Conservation (phyloP, 108 stramenopile species). For the Cyclotella distinguenda region DNA sequence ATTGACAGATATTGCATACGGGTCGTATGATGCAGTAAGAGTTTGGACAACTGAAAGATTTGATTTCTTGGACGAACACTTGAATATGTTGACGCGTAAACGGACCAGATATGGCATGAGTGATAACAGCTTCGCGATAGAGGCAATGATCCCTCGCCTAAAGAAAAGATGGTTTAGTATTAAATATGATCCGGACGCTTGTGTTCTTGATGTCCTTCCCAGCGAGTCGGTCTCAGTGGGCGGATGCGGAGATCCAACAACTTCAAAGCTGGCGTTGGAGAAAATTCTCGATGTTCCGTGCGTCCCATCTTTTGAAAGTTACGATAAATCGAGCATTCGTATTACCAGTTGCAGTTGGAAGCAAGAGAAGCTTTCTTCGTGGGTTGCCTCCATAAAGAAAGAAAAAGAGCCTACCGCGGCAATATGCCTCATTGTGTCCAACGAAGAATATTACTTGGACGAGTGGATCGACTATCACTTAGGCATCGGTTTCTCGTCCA, state of each 20-base stretch:
- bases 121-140: constrained; percentile 1
- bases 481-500: constrained; percentile 49
- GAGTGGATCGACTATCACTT: constrained; percentile 65
- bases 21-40: constrained; percentile 42
- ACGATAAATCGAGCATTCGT: not conserved
- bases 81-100: constrained; percentile 4
- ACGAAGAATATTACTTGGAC: constrained; percentile 49
- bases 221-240: constrained; percentile 3
- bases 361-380: not conserved
- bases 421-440: constrained; percentile 18
- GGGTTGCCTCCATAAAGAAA: not conserved
- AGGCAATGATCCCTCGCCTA: not conserved
- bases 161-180: not conserved
- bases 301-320: not conserved
- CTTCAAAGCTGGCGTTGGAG: not conserved
- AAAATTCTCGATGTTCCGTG: constrained; percentile 2
- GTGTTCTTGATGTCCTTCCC: constrained; percentile 3
- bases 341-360: constrained; percentile 3
- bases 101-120: not conserved
- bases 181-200: not conserved
- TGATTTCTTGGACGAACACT: constrained; percentile 25
- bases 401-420: constrained; percentile 5
- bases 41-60: constrained; percentile 61
- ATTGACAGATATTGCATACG: constrained; percentile 57
- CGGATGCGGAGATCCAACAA: not conserved